phyloP scores from a whole-genome alignment of 106 monocot species.

The Dendrobium chrysotoxum region DNA sequence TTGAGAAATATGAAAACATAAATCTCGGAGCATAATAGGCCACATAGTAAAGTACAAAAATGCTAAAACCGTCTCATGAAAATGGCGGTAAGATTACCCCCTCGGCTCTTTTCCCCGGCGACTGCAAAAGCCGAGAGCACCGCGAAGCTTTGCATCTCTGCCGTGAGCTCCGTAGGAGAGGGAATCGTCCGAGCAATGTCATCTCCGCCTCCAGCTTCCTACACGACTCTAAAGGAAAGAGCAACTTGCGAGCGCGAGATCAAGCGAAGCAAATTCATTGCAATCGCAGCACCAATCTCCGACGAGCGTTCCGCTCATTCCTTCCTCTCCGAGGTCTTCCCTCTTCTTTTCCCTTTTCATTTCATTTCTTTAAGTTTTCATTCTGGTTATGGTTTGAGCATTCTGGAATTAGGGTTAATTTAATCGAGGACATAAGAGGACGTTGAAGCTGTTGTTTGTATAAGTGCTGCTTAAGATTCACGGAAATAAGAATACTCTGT shows the following conservation, averaged over 20 bases:
- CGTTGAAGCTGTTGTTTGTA: not conserved
- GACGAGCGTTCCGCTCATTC: constrained; percentile 78
- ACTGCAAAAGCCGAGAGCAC: constrained; percentile 13
- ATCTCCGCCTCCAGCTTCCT: constrained; percentile 25
- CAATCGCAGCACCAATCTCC: constrained; percentile 65
- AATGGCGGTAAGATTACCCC: constrained; percentile 37
- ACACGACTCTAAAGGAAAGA: constrained; percentile 58
- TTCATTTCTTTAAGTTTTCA: not conserved
- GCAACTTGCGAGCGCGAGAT: constrained; percentile 63
- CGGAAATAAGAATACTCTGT: not conserved
- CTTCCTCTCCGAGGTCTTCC: constrained; percentile 66
- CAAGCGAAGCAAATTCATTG: constrained; percentile 88
- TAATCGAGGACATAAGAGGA: not conserved
- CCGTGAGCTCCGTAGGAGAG: constrained; percentile 4
- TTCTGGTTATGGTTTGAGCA: not conserved
- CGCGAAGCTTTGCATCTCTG: not conserved
- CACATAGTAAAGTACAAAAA: too few species aligned
- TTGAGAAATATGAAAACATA: too few species aligned
- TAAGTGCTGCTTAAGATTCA: not conserved
- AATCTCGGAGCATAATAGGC: too few species aligned
- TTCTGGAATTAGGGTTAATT: constrained; percentile 1
- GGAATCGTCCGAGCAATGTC: constrained; percentile 18
- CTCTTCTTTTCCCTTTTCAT: too few species aligned
- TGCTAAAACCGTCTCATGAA: too few species aligned
- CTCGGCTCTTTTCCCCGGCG: constrained; percentile 6